Evolutionary conservation across 352 stramenopile genomes (phyloP).

Genomic region (Thraustochytrium striatum): DNA sequence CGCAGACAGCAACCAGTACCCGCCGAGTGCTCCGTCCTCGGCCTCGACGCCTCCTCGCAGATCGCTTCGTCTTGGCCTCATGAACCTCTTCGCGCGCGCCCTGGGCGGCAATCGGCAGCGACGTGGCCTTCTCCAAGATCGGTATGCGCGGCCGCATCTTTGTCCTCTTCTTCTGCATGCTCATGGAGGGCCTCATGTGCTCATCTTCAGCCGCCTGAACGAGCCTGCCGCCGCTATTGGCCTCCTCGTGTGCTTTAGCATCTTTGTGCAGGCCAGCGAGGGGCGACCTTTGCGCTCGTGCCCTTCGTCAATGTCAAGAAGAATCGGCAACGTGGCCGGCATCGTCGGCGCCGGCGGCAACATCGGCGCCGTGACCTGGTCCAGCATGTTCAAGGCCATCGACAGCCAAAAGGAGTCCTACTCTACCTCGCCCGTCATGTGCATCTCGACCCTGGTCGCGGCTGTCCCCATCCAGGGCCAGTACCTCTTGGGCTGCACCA

Average conservation of each 20-base stretch:
- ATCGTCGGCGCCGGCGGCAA: slow-evolving; percentile 74
- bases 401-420: slow-evolving; percentile 40
- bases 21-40: slow-evolving; percentile 19
- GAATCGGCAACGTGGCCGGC: slow-evolving; percentile 60
- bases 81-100: slow-evolving; percentile 85
- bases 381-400: slow-evolving; percentile 55
- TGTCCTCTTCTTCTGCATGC: slow-evolving; percentile 73
- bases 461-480: slow-evolving; percentile 58
- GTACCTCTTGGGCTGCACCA: slow-evolving; percentile 59
- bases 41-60: slow-evolving; percentile 31
- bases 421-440: slow-evolving; percentile 60
- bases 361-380: slow-evolving; percentile 65
- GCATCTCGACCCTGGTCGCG: slow-evolving; percentile 51
- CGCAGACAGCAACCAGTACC: slow-evolving; percentile 5
- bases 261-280: slow-evolving; percentile 73
- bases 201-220: slow-evolving; percentile 61
- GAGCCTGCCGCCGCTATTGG: slow-evolving; percentile 62
- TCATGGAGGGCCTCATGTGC: slow-evolving; percentile 67
- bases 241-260: slow-evolving; percentile 82
- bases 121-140: slow-evolving; percentile 71
- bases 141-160: slow-evolving; percentile 79
- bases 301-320: no score
- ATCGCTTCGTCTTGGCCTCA: slow-evolving; percentile 81
- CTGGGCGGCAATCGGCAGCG: slow-evolving; percentile 75
- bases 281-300: slow-evolving; percentile 49